phyloP scores from a whole-genome alignment of 192 early-diverging fungal genomes.

The Coemansia sp. region DNA sequence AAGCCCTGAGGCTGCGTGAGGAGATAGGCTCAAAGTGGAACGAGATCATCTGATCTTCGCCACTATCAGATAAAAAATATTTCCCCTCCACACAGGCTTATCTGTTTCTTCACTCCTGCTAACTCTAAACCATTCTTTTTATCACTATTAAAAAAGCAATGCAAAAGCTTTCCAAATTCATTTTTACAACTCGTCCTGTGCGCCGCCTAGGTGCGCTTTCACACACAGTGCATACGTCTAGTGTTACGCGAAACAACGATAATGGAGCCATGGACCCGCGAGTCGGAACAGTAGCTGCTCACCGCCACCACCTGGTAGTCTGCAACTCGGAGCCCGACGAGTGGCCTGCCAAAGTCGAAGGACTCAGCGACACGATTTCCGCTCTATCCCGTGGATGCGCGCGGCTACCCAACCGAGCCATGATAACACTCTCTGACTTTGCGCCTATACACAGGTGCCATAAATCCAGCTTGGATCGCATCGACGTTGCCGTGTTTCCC shows the following conservation, averaged over 20 bases:
- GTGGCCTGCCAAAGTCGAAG: slow-evolving; percentile 53
- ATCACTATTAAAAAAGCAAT: neutral
- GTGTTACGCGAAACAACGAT: neutral
- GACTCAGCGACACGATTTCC: slow-evolving; percentile 42
- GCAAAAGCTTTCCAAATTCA: neutral
- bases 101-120: slow-evolving; percentile 7
- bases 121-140: neutral
- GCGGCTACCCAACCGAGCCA: slow-evolving; percentile 44
- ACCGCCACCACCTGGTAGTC: slow-evolving; percentile 48
- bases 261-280: slow-evolving; percentile 8
- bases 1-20: slow-evolving; percentile 34
- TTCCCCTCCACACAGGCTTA: neutral
- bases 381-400: slow-evolving; percentile 40
- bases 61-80: slow-evolving; percentile 4
- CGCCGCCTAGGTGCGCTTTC: neutral
- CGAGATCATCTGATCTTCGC: neutral
- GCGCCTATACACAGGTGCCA: slow-evolving; percentile 17
- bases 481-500: slow-evolving; percentile 52
- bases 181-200: neutral
- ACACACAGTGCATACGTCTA: neutral
- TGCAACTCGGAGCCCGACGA: slow-evolving; percentile 49
- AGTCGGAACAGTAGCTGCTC: slow-evolving; percentile 42
- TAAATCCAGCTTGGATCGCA: slow-evolving; percentile 2
- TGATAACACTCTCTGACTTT: slow-evolving; percentile 57
- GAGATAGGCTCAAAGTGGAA: slow-evolving; percentile 32